Evolutionary conservation across 768 basidiomycete genomes (phyloP).

Genomic region (Hygrophoropsis aurantiaca): DNA sequence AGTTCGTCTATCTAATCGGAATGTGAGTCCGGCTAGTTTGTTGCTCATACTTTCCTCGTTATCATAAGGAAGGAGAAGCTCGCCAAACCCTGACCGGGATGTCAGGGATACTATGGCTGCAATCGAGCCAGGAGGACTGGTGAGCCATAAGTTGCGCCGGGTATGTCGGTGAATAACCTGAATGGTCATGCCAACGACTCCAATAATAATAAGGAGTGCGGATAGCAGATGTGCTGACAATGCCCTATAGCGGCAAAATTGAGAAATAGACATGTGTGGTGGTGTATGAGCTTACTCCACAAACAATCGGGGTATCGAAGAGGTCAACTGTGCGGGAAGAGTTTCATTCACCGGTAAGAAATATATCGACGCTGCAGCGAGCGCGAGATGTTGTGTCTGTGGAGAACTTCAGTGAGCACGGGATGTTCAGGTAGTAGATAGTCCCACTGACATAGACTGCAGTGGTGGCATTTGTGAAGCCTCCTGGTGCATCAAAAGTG

Average conservation of each 20-base stretch:
- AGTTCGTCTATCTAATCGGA: conserved; percentile 55
- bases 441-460: conserved; percentile 30
- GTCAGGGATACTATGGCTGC: conserved; percentile 57
- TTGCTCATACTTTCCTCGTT: conserved; percentile 40
- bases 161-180: conserved; percentile 48
- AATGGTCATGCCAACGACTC: conserved; percentile 44
- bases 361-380: conserved; percentile 59
- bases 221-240: conserved; percentile 55
- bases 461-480: conserved; percentile 52
- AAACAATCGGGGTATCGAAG: conserved; percentile 48
- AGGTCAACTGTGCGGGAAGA: conserved; percentile 39
- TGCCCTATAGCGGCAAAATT: conserved; percentile 36
- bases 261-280: neutral
- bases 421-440: neutral
- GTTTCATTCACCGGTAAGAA: conserved; percentile 45
- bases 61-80: conserved; percentile 62
- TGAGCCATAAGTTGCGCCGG: conserved; percentile 49
- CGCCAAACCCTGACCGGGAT: conserved; percentile 60
- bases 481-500: conserved; percentile 47
- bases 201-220: conserved; percentile 45
- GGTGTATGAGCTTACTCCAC: conserved; percentile 50
- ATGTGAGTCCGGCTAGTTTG: conserved; percentile 51
- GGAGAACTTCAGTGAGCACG: no score
- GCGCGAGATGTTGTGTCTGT: conserved; percentile 58
- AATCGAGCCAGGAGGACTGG: conserved; percentile 59